These are phyloP conservation scores for Geotrichum klebahnii DNA, from an alignment of 1,139 yeast genomes.

Conservation along the genomic window DNA sequence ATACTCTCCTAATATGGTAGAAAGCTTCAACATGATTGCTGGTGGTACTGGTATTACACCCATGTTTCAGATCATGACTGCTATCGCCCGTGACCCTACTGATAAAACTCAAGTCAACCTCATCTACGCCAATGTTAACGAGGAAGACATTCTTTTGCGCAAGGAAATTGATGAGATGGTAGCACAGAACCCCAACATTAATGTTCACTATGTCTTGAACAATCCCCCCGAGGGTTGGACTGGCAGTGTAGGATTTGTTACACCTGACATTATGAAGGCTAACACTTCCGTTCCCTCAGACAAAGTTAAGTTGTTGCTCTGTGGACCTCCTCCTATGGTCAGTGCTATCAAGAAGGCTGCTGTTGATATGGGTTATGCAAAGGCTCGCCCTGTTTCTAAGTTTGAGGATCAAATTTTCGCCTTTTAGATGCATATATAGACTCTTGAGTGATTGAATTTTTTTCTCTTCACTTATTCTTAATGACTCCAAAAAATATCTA, in stretches of 20 bases:
- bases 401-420: constrained; percentile 86
- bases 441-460: too few relatives aligned
- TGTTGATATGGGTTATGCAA: constrained; percentile 63
- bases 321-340: constrained; percentile 91
- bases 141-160: constrained; percentile 73
- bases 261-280: constrained; percentile 63
- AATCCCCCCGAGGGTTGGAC: constrained; percentile 65
- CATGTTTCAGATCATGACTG: constrained; percentile 80
- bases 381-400: constrained; percentile 84
- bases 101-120: constrained; percentile 71
- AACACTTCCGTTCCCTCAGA: constrained; percentile 57
- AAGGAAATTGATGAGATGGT: constrained; percentile 69
- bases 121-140: constrained; percentile 74
- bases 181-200: constrained; percentile 57
- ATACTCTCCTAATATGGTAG: constrained; percentile 73
- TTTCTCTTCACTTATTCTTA: too few relatives aligned
- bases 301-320: constrained; percentile 67
- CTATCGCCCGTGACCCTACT: constrained; percentile 65
- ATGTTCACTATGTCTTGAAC: constrained; percentile 68
- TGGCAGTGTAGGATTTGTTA: constrained; percentile 74
- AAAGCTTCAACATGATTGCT: constrained; percentile 76
- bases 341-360: constrained; percentile 75
- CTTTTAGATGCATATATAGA: too few relatives aligned
- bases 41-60: constrained; percentile 96
- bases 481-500: constrained; percentile 17